Evolutionary conservation across 768 basidiomycete species (phyloP).

Genomic region (Lentinula edodes): DNA sequence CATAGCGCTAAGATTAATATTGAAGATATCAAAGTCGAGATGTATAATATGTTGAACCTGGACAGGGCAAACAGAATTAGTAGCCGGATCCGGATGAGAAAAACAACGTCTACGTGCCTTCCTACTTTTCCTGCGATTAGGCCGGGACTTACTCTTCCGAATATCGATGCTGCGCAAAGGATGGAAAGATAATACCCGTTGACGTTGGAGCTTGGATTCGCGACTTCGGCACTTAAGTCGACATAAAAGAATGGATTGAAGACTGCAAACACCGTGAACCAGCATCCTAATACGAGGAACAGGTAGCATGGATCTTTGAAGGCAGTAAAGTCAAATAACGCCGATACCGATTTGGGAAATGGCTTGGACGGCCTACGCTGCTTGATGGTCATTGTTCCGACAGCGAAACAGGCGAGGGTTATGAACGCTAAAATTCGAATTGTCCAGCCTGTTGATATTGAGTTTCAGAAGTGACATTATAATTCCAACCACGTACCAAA

Average conservation of each 20-base stretch:
- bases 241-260: conserved; percentile 24
- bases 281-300: conserved; percentile 15
- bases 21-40: conserved; percentile 11
- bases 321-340: conserved; percentile 16
- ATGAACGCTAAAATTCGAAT: conserved; percentile 21
- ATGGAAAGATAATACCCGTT: conserved; percentile 21
- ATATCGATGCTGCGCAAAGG: conserved; percentile 17
- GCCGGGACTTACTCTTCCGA: conserved; percentile 19
- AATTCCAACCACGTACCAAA: conserved; percentile 12
- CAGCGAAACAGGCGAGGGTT: conserved; percentile 13
- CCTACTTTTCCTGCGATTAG: conserved; percentile 18
- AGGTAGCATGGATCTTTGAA: conserved; percentile 17
- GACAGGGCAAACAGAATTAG: not conserved
- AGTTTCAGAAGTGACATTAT: not conserved
- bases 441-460: conserved; percentile 18
- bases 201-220: conserved; percentile 12
- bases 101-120: conserved; percentile 11
- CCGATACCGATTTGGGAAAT: conserved; percentile 10
- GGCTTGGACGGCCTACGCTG: conserved; percentile 18
- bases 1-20: conserved; percentile 19
- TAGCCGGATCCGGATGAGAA: not conserved
- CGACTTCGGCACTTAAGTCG: conserved; percentile 13
- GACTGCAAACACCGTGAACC: conserved; percentile 17
- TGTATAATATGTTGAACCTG: conserved; percentile 16
- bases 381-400: conserved; percentile 18